Conservation (phyloP, 768 basidiomycete species). For the Russula earlei region DNA sequence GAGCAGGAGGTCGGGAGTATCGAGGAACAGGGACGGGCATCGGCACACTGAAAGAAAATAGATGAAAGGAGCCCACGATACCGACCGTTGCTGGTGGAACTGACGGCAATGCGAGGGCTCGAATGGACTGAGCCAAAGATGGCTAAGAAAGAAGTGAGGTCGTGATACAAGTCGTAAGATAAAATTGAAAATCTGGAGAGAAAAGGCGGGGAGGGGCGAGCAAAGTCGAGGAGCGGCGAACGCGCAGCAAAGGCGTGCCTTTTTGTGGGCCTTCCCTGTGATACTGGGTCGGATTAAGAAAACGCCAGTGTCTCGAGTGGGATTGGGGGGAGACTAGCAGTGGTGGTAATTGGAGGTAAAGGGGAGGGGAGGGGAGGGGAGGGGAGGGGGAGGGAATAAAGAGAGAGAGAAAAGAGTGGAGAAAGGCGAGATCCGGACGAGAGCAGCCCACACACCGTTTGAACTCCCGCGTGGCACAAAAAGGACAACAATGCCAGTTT, state of each 20-base stretch:
- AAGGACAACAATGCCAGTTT: conserved; percentile 1
- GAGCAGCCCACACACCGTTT: conserved; percentile 14
- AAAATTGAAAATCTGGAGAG: conserved; percentile 23
- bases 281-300: conserved; percentile 6
- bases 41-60: conserved; percentile 39
- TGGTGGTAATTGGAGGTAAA: conserved; percentile 21
- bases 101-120: conserved; percentile 33
- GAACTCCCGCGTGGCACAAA: conserved; percentile 11
- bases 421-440: conserved; percentile 20
- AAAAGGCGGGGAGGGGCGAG: conserved; percentile 22
- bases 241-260: conserved; percentile 94
- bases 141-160: conserved; percentile 37
- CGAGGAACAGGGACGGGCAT: conserved; percentile 84
- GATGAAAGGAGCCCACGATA: conserved; percentile 18
- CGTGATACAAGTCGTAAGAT: conserved; percentile 69
- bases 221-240: conserved; percentile 47
- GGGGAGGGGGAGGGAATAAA: conserved; percentile 17
- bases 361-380: conserved; percentile 21
- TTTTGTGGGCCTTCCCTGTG: conserved; percentile 35
- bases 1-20: conserved; percentile 46
- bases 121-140: conserved; percentile 30
- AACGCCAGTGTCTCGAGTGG: conserved; percentile 8
- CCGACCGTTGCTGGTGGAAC: conserved; percentile 13
- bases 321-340: conserved; percentile 20
- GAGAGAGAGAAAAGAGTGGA: conserved; percentile 15